phyloP scores from a whole-genome alignment of 139 green algal species.

The Chlorella sp. region DNA sequence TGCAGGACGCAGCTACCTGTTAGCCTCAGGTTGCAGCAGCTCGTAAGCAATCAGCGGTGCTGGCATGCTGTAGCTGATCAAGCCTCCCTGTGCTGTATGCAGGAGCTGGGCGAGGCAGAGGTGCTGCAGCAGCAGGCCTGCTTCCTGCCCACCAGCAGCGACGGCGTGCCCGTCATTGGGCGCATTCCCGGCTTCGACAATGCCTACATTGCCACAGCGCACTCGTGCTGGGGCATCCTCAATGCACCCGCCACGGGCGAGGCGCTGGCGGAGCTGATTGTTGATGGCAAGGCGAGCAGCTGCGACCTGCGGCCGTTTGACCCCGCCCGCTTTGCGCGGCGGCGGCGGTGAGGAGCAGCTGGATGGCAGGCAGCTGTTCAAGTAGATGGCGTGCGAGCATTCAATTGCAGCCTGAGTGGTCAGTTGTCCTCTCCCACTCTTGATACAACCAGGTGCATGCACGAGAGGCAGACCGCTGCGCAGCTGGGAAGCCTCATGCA shows the following conservation, averaged over 20 bases:
- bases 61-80: too few species aligned
- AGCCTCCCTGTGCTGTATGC: not conserved
- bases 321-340: constrained; percentile 46
- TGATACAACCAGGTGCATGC: too few species aligned
- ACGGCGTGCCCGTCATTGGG: constrained; percentile 78
- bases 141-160: constrained; percentile 71
- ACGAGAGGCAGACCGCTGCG: too few species aligned
- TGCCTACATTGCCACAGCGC: constrained; percentile 66
- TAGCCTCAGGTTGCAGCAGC: too few species aligned
- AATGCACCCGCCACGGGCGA: constrained; percentile 83
- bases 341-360: not conserved
- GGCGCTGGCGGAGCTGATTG: constrained; percentile 75
- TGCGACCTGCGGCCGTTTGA: constrained; percentile 59
- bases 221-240: constrained; percentile 60
- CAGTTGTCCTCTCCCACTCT: too few species aligned
- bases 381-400: too few species aligned
- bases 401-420: too few species aligned
- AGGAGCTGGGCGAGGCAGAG: constrained; percentile 44
- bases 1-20: too few species aligned
- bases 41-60: too few species aligned
- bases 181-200: constrained; percentile 59
- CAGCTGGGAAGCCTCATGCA: too few species aligned
- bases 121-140: constrained; percentile 74
- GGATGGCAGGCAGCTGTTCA: not conserved
- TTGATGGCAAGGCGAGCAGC: constrained; percentile 49